Evolutionary conservation across 2,329 filamentous ascomycete genomes (phyloP).

Genomic region (Ilyonectria destructans): DNA sequence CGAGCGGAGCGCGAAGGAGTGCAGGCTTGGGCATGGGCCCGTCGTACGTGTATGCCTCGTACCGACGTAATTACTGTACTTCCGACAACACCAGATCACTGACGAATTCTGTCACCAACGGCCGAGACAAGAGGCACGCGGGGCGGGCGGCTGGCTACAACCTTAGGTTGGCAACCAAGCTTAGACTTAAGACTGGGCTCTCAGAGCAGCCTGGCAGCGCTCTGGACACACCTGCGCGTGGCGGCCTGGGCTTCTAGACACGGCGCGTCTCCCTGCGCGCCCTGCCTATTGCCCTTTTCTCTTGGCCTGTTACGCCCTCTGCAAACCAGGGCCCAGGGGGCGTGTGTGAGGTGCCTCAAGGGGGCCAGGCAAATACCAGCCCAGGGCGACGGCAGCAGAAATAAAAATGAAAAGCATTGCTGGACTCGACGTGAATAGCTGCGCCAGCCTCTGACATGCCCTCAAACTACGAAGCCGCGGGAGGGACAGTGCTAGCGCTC

Average conservation of each 20-base stretch:
- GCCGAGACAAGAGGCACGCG: conserved; percentile 21
- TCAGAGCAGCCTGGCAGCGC: not conserved
- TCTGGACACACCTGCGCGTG: not conserved
- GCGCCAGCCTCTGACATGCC: conserved; percentile 2
- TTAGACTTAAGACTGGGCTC: not conserved
- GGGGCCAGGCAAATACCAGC: conserved; percentile 44
- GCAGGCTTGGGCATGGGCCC: conserved; percentile 21
- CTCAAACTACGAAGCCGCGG: not conserved
- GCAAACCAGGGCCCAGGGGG: conserved; percentile 36
- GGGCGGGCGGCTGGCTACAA: not conserved
- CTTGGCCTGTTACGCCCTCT: conserved; percentile 3
- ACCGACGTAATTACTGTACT: conserved; percentile 16
- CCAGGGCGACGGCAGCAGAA: conserved; percentile 34
- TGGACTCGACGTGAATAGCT: not conserved
- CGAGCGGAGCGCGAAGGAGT: conserved; percentile 17
- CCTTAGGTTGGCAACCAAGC: not conserved
- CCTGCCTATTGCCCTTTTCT: conserved; percentile 38
- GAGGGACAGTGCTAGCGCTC: conserved; percentile 11
- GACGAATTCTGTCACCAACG: conserved; percentile 23
- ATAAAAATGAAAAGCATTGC: conserved; percentile 30
- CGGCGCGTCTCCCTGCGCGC: conserved; percentile 26
- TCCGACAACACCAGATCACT: conserved; percentile 18
- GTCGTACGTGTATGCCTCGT: conserved; percentile 25
- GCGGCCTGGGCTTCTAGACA: conserved; percentile 31
- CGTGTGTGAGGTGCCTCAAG: conserved; percentile 38